A percentile compares a stretch with the other conserved stretches of the same genome.
Conservation (phyloP, 805 yeast species). For the Yarrowia porcina region DNA sequence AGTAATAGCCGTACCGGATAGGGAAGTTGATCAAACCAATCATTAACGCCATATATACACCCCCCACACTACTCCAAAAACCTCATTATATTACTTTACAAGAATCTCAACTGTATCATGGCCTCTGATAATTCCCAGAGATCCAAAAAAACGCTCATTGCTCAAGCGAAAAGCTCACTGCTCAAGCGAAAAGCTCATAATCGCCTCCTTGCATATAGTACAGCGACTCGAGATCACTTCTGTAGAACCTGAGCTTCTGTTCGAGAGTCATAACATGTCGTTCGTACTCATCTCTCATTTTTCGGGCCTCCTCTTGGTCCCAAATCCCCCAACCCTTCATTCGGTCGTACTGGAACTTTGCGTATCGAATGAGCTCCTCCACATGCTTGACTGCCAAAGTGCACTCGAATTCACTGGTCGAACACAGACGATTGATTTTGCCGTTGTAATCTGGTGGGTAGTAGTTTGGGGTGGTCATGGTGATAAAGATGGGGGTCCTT, state of each 20-base stretch:
- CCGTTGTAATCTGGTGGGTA: not conserved
- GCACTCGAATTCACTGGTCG: not conserved
- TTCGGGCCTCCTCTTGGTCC: not conserved
- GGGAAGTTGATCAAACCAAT: too few relatives aligned
- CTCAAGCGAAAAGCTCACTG: not conserved
- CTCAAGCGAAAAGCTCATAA: not conserved
- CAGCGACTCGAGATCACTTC: conserved; percentile 1
- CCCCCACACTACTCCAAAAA: too few relatives aligned
- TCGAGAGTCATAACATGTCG: not conserved
- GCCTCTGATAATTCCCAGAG: too few relatives aligned
- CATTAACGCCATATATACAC: too few relatives aligned
- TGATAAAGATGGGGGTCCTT: too few relatives aligned
- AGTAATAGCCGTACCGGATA: too few relatives aligned
- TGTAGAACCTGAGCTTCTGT: not conserved
- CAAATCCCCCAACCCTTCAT: not conserved
- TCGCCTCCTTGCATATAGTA: not conserved
- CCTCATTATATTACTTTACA: too few relatives aligned
- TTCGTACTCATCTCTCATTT: not conserved
- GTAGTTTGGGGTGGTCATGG: not conserved
- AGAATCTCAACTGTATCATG: too few relatives aligned
- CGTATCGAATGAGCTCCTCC: conserved; percentile 6
- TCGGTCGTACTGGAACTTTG: not conserved
- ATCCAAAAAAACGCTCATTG: too few relatives aligned
- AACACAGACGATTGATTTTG: not conserved
- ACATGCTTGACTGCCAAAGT: not conserved